These are phyloP conservation scores for Aspergillus fructus DNA, from an alignment of 2,329 filamentous ascomycete species.

Conservation along the genomic window DNA sequence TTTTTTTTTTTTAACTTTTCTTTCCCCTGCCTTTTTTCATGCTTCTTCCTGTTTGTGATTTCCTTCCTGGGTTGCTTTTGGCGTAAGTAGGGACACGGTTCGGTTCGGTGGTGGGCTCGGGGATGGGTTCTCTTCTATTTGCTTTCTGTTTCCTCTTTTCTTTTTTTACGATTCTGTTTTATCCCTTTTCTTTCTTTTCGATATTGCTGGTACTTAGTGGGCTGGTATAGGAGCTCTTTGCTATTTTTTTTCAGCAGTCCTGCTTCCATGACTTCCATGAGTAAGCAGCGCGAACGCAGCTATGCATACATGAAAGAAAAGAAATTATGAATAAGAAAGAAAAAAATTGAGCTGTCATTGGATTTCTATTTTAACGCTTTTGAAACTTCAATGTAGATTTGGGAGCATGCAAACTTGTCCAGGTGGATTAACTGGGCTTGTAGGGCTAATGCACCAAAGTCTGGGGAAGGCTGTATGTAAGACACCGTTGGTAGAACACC, in stretches of 20 bases:
- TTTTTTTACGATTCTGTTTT: not conserved
- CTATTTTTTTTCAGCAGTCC: not conserved
- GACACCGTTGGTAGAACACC: no score
- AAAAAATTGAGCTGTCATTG: not conserved
- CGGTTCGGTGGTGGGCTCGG: not conserved
- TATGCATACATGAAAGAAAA: not conserved
- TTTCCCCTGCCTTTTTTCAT: constrained; percentile 2
- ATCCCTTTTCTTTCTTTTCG: not conserved
- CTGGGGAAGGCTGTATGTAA: no score
- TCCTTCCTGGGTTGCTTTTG: not conserved
- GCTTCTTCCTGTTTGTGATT: not conserved
- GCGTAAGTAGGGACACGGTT: not conserved
- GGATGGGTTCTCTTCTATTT: not conserved
- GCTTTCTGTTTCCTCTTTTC: not conserved
- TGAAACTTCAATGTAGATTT: no score
- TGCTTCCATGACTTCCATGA: not conserved
- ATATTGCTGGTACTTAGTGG: not conserved
- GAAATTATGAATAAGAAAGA: not conserved
- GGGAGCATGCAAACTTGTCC: not conserved
- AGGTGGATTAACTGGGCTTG: not conserved
- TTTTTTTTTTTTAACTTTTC: constrained; percentile 5
- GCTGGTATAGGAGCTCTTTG: not conserved
- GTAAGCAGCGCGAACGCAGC: not conserved
- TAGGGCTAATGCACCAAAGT: no score
- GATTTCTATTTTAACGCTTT: no score